Percentiles rank a stretch among this genome's conserved stretches.
Evolutionary conservation across 2,329 filamentous ascomycete genomes (phyloP).

Genomic region (Balansia obtecta): DNA sequence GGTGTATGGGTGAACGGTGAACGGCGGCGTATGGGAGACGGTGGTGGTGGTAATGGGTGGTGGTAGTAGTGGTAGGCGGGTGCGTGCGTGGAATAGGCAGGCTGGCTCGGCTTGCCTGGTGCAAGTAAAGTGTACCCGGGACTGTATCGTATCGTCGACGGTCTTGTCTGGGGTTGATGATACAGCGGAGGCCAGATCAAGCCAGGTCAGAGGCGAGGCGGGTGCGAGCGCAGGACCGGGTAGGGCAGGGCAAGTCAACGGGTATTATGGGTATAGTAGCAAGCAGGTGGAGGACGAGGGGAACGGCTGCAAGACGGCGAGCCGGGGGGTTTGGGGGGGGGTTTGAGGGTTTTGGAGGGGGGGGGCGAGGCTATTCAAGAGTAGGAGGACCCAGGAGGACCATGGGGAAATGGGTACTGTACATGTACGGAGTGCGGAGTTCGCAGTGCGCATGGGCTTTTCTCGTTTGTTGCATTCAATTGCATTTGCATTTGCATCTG

Average conservation of each 20-base stretch:
- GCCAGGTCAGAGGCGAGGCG: too few relatives aligned
- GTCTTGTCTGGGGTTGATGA: background rate
- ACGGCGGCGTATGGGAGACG: too few relatives aligned
- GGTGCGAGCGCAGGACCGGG: too few relatives aligned
- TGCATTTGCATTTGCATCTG: background rate
- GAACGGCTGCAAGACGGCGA: conserved; percentile 7
- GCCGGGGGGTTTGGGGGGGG: background rate
- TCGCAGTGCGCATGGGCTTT: background rate
- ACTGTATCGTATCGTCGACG: background rate
- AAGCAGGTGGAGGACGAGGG: conserved; percentile 4
- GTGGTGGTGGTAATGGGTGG: too few relatives aligned
- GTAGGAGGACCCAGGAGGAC: background rate
- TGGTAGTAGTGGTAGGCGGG: too few relatives aligned
- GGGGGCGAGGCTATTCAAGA: background rate
- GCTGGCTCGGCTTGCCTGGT: too few relatives aligned
- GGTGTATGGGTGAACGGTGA: too few relatives aligned
- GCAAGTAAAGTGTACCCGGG: too few relatives aligned
- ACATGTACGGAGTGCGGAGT: background rate
- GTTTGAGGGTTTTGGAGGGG: background rate
- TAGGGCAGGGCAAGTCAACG: background rate
- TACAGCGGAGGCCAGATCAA: background rate
- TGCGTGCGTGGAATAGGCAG: too few relatives aligned
- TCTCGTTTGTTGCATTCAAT: background rate
- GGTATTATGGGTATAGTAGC: background rate
- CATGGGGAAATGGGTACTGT: background rate